Base-by-base conservation (phyloP, 1,139 yeast species). In the Yamadazyma mexicana region DNA sequence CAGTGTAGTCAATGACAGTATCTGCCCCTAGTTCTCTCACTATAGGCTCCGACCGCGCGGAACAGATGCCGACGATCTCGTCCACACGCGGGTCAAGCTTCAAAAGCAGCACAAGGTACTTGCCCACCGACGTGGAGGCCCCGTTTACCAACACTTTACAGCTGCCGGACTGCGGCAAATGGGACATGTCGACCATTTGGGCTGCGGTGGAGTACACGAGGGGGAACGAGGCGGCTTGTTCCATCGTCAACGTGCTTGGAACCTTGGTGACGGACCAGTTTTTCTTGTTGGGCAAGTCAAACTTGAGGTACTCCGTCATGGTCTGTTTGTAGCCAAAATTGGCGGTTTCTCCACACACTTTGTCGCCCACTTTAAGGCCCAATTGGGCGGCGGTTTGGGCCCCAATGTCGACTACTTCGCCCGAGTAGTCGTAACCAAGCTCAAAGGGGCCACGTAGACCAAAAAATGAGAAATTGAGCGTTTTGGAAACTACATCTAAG, bases 51-150 rank as follows among this genome's bases (percentile, higher is more conserved):
- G 82, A 57, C 25, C 41, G 43, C 2, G 49, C 35, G 0, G 70
- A 64, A 45, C 67, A 61, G 6, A 64, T 67, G 2, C 69, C 76
- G 1, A 75, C 76, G 9, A 81, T 64, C 38, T 72, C 71, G 28
- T 57, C 58, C 3, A 77, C 73, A 4, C 70, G 62, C 4, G 38
- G 36, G 46, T 68, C 74, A 42, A 64, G 57, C 47, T 76, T 80
- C 16, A 81, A 73, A 16, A 85, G 51, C 53, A 83, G 88, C 22
- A 80, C 67, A 3, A 75, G 72, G 61, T 68, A 74, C 44, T 79
- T 59, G 2, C 92, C 95, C 6, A 84, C 85, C n/a, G 82, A 67
- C 1, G 92, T 78, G 4, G 86, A 79, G n/a, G 85, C 92, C 31
- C 95, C 95, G 42, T 83, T 66, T 29, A 87, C 67, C 35, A 85